Evolutionary conservation across 352 stramenopile genomes (phyloP).

Genomic region (Pythium insidiosum): DNA sequence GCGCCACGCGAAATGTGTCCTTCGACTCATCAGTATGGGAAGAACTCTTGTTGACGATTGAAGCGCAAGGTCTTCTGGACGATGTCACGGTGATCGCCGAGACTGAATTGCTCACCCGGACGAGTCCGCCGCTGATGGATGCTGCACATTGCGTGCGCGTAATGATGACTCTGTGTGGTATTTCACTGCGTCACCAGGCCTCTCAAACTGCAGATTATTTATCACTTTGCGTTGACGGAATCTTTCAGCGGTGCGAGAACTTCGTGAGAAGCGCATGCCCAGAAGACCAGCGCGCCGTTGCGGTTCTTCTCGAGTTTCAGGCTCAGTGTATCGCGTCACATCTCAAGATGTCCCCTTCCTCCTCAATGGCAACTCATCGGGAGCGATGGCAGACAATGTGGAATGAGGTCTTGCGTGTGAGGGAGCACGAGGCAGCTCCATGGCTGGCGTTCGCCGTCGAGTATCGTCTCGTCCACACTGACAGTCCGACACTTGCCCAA

Average conservation of each 20-base stretch:
- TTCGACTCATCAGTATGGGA: conserved; percentile 58
- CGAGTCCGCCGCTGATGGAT: conserved; percentile 36
- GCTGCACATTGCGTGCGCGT: conserved; percentile 36
- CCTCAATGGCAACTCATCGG: conserved; percentile 1
- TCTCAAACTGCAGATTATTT: too few species aligned
- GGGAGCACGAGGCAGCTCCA: conserved; percentile 18
- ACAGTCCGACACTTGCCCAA: conserved; percentile 2
- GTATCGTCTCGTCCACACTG: conserved; percentile 9
- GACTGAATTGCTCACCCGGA: conserved; percentile 21
- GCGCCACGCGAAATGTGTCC: conserved; percentile 54
- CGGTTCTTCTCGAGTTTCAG: conserved; percentile 37
- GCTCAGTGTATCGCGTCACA: conserved; percentile 36
- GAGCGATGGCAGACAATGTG: conserved; percentile 23
- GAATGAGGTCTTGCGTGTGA: conserved; percentile 17
- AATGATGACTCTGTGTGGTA: conserved; percentile 23
- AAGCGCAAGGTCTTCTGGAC: conserved; percentile 7
- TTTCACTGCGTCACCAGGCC: too few species aligned
- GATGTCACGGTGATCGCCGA: conserved; percentile 20
- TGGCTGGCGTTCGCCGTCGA: conserved; percentile 49
- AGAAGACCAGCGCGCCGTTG: conserved; percentile 18
- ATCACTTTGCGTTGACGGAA: too few species aligned
- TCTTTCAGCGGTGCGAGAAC: conserved; percentile 14
- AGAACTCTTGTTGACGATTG: conserved; percentile 44
- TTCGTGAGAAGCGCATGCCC: conserved; percentile 33
- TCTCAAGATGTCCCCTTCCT: not conserved